These are phyloP conservation scores for Colletotrichum tofieldiae DNA, from an alignment of 2,329 filamentous ascomycete species.

Conservation along the genomic window DNA sequence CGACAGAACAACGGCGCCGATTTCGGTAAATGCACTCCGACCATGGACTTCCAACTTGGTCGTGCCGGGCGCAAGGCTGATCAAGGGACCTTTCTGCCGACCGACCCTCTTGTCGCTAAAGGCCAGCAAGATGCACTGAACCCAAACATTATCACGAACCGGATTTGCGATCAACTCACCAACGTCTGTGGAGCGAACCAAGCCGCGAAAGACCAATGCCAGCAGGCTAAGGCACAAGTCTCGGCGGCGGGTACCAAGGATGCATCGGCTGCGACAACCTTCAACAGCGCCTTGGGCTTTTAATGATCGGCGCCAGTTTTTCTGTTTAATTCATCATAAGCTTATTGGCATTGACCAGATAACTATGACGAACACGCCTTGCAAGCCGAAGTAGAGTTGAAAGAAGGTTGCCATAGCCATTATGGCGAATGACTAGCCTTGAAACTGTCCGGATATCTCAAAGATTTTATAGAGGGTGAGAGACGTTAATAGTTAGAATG, in stretches of 20 bases:
- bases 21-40: constrained; percentile 66
- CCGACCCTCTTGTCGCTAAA: constrained; percentile 67
- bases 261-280: constrained; percentile 64
- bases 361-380: background rate
- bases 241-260: constrained; percentile 64
- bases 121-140: constrained; percentile 73
- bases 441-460: background rate
- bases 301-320: constrained; percentile 46
- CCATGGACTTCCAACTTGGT: constrained; percentile 71
- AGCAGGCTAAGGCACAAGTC: constrained; percentile 65
- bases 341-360: too few species aligned
- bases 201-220: constrained; percentile 66
- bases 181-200: constrained; percentile 72
- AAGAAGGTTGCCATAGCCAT: too few species aligned
- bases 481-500: background rate
- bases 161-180: constrained; percentile 72
- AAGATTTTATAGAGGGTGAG: background rate
- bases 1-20: constrained; percentile 52
- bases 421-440: background rate
- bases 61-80: constrained; percentile 64
- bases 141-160: constrained; percentile 76
- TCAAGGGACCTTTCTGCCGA: constrained; percentile 73
- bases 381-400: background rate
- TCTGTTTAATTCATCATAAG: background rate
- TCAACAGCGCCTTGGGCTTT: constrained; percentile 60